These are phyloP conservation scores for Diplodia intermedia DNA, from an alignment of 2,329 filamentous ascomycete species.

Conservation along the genomic window DNA sequence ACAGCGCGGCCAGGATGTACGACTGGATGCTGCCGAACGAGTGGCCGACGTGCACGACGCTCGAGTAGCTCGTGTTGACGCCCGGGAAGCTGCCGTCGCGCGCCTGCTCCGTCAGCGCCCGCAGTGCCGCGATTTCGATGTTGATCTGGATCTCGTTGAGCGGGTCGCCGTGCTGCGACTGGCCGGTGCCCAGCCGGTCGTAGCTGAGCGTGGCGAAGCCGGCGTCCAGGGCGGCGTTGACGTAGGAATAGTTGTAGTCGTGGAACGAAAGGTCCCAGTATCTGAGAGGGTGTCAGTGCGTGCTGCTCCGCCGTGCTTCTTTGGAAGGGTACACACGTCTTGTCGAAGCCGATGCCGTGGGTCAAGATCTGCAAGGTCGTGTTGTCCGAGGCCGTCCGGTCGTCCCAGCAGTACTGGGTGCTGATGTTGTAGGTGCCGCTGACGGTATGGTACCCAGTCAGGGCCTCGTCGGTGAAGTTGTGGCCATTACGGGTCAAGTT, in stretches of 20 bases:
- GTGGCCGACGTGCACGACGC: constrained; percentile 68
- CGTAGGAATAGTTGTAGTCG: constrained; percentile 68
- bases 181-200: constrained; percentile 68
- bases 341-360: constrained; percentile 64
- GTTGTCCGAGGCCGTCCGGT: constrained; percentile 43
- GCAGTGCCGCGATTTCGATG: constrained; percentile 65
- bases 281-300: constrained; percentile 39
- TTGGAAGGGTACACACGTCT: constrained; percentile 44
- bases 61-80: constrained; percentile 49
- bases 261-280: constrained; percentile 69
- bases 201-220: constrained; percentile 67
- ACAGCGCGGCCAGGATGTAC: constrained; percentile 60
- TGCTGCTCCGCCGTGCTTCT: background rate
- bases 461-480: constrained; percentile 56
- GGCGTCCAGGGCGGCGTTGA: constrained; percentile 60
- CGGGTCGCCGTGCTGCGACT: constrained; percentile 65
- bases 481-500: constrained; percentile 57
- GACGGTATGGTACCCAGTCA: constrained; percentile 60
- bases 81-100: constrained; percentile 55
- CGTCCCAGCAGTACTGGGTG: constrained; percentile 67
- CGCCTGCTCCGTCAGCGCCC: constrained; percentile 59
- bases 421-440: constrained; percentile 64
- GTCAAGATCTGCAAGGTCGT: constrained; percentile 57
- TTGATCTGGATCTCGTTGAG: constrained; percentile 65
- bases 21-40: constrained; percentile 67